Evolutionary conservation across 2,329 filamentous ascomycete genomes (phyloP).

Genomic region (Chrysoporthe puriensis): DNA sequence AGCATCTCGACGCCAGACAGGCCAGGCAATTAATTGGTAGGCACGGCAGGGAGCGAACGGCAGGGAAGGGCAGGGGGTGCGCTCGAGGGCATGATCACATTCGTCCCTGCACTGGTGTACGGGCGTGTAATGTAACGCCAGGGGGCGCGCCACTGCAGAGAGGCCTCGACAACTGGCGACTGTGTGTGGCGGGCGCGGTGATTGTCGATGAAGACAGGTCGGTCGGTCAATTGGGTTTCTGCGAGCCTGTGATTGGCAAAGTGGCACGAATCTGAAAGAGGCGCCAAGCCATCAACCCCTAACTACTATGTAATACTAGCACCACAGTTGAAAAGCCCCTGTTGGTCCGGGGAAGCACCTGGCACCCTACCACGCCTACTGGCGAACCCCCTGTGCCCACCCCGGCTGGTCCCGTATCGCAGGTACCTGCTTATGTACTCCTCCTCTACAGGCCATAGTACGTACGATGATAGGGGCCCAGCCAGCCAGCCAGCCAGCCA

Average conservation of each 20-base stretch:
- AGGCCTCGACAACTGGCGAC: not conserved
- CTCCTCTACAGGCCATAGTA: not conserved
- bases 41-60: not conserved
- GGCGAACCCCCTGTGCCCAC: not conserved
- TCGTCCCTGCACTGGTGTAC: conserved; percentile 2
- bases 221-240: too few species aligned
- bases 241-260: too few species aligned
- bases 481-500: too few species aligned
- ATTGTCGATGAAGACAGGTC: too few species aligned
- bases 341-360: conserved; percentile 6
- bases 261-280: not conserved
- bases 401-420: not conserved
- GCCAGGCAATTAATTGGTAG: not conserved
- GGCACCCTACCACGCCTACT: not conserved
- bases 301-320: too few species aligned
- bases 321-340: not conserved
- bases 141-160: not conserved
- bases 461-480: too few species aligned
- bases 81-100: not conserved
- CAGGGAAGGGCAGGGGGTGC: not conserved
- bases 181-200: too few species aligned
- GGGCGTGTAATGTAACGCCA: not conserved
- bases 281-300: not conserved
- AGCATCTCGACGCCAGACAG: not conserved
- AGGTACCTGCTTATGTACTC: not conserved